Base-by-base conservation (phyloP, 2,329 filamentous ascomycete genomes). In the Aspergillus awamori region DNA sequence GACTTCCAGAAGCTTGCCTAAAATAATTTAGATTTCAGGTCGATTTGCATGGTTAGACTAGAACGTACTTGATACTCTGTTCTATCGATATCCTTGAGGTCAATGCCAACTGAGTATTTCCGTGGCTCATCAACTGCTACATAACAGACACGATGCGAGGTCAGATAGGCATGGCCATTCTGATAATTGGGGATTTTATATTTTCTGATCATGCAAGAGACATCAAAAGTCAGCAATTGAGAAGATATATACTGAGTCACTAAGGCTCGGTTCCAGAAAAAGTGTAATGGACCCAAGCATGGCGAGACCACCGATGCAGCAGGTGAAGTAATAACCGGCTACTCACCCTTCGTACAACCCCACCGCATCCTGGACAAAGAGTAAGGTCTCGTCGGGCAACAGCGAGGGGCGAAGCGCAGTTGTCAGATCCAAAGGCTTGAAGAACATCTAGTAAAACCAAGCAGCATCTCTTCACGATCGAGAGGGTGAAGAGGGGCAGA, bases 351-450 rank as follows among this genome's bases (percentile, higher is more conserved):
- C 92, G 81, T 99, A 99, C 64, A 99, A 84, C 69, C 95, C 95
- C 71, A 99, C 93, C 77, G 92, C 93, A 83, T 98, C 93, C 81
- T 98, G 94, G 61, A 99, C 94, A 80, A 97, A 98, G 62, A 99
- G 85, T 58, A 98, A 84, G 69, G 92, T 90, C 85, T 99, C 95
- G 83, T 97, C 95, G 73, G 92, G 90, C 68, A 96, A 86, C 76
- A 97, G 90, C 63, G 89, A 90, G 71, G 95, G 95, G 83, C 95
- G 91, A 75, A 97, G 86, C 75, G 95, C 95, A 81, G 94, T 97
- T 61, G 95, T 99, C 73, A 99, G 87, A 80, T 99, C 94, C 77
- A 98, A 86, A 71, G 90, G 88, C 84, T 96, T 94, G 84, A 97
- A 85, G 86, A 96, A 97, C 94, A 98, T 98, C 84, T 91, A 92